Percentiles rank a stretch among this genome's conserved stretches.
Evolutionary conservation across 495 filamentous ascomycete genomes (phyloP).

Genomic region (Ascodesmis nigricans): DNA sequence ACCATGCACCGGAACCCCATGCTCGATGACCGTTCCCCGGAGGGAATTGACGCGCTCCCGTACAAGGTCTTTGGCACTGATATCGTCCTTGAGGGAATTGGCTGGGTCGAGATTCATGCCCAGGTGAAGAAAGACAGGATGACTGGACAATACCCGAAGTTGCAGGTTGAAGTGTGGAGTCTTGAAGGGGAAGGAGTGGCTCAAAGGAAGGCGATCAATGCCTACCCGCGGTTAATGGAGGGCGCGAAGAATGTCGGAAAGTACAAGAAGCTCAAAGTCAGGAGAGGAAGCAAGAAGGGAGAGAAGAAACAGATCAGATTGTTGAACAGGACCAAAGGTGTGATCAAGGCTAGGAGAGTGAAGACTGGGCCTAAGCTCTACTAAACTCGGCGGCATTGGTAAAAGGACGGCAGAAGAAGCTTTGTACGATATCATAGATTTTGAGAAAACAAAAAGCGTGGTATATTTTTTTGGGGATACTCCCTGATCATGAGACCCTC

Average conservation of each 20-base stretch:
- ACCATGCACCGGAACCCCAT: constrained; percentile 47
- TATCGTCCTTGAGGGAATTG: constrained; percentile 70
- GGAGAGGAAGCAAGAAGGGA: constrained; percentile 37
- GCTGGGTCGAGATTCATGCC: constrained; percentile 76
- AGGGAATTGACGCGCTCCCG: constrained; percentile 36
- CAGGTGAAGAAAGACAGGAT: constrained; percentile 39
- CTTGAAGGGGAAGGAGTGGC: constrained; percentile 62
- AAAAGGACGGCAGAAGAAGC: too few relatives aligned
- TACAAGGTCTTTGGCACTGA: constrained; percentile 62
- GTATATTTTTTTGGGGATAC: background rate
- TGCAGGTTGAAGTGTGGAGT: constrained; percentile 52
- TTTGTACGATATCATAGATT: too few relatives aligned
- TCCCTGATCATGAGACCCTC: constrained; percentile 1
- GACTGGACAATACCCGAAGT: constrained; percentile 8
- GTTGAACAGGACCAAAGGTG: constrained; percentile 23
- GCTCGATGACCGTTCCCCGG: constrained; percentile 31
- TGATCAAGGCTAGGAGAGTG: too few relatives aligned
- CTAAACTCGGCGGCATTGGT: too few relatives aligned
- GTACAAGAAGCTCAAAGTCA: constrained; percentile 11
- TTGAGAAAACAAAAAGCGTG: too few relatives aligned
- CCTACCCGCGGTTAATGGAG: constrained; percentile 28
- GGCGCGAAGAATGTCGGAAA: constrained; percentile 9
- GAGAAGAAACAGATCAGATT: constrained; percentile 27
- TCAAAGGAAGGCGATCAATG: constrained; percentile 46
- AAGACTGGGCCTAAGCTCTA: too few relatives aligned